Base-by-base conservation (phyloP, 2,329 filamentous ascomycete genomes). In the Fusarium falciforme region DNA sequence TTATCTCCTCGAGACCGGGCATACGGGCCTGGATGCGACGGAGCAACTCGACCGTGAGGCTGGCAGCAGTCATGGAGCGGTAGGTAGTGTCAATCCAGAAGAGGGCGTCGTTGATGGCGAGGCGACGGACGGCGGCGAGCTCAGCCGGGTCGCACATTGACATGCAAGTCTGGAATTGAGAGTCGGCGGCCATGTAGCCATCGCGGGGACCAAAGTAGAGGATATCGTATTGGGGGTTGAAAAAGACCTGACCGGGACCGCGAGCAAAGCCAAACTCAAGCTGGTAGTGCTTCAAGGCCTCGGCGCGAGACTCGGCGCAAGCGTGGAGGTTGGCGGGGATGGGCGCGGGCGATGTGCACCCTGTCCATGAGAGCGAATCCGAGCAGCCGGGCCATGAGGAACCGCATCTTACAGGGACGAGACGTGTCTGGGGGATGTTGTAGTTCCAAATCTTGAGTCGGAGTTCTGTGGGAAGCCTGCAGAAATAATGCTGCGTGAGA, bases 401-500 rank as follows among this genome's bases (percentile, higher is more conserved):
- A 31, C 82, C 83, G 76, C 84, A 87, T 47, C 79, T 81, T 33
- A 87, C 78, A 2, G 85, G 81, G 29, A 88, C 83, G 58, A 88
- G 79, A 35, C 86, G 85, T 12, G 83, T 78, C 16, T 78, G 75
- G 1, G 85, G 84, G 20, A 86, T 78, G 73, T 82, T 87, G 72
- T 84, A 80, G 44, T 80, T 80, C 87, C 87, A 88, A 58, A 88
- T 86, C 64, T 82, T 84, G 27, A 87, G 78, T 12, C 87, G 85
- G 17, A 88, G 79, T 73, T 88, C 87, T 14, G 82, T 75, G 2
- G 87, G 87, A 1, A 88, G 84, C 47, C 76, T 77, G 20, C 80
- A 68, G 70, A 88, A 88, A 58, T 80, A 74, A 54, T 79, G 82
- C 87, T 88, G 71, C 25, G 47, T 17, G 54, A 38, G 22, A 27